Base-by-base conservation (phyloP, 305 asterid species). In the Fraxinus angustifolia region DNA sequence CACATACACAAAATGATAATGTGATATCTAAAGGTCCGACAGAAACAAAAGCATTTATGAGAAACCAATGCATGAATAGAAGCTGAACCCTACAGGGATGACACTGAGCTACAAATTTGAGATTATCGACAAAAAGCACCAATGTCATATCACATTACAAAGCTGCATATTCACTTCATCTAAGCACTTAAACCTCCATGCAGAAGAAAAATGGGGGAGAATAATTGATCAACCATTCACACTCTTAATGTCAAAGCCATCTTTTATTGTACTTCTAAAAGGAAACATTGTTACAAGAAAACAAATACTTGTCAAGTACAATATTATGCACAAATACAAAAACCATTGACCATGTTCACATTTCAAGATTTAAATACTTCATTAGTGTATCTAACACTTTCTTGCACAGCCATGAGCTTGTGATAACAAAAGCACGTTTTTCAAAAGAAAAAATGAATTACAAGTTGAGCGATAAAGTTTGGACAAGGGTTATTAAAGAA, bases 1-100 rank as follows among this genome's bases (percentile, higher is more conserved):
- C 74, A 58, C 78, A 77, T 48, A 75, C 68, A 78, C 74, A 42
- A 72, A 38, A 38, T 53, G 78, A 78, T 71, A 70, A 50, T 79
- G 21, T 11, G 73, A 78, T 62, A 8, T 62, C 72, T 62, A 23
- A 60, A 62, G 50, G 50, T 72, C 72, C 82, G 60, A 77, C 78
- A 79, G 42, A 73, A 82, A 75, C 81, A 62, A 21, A 48, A 56
- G 35, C 79, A 77, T 48, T 65, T 65, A 73, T 17, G 31, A 31
- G 17, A 50, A 71, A 56, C 33, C 17, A 72, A 48, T 8, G 23
- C 68, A 42, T 21, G 17, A 67, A 26, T 50, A 56, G 58, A 31
- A 86, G 72, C 71, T 33, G 58, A 81, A 28, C 53, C 5, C 45
- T 50, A 75, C 75, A 53, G 40, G 74, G 12, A 58, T 81, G 77